Base-by-base conservation (phyloP, 208 protist genomes). In the Trypanosoma scelopori region DNA sequence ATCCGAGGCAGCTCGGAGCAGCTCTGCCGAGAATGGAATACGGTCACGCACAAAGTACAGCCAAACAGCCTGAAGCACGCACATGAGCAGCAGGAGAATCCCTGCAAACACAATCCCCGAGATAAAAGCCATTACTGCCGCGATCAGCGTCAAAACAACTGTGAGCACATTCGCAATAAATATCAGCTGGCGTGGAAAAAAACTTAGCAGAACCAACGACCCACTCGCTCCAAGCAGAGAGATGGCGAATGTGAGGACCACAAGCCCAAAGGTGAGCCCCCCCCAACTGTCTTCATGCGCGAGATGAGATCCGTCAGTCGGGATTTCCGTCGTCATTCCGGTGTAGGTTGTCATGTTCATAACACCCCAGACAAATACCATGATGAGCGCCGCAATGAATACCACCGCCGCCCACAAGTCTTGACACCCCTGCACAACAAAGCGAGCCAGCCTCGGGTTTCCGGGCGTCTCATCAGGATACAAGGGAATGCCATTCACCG, bases 21-120 rank as follows among this genome's bases (percentile, higher is more conserved):
- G 78, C 52, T 72, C 80, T 1, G 85, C 87, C 4, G 87, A 72
- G 47, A 95, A 93, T 11, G 85, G 76, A 56, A 97, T 95, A 51
- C 87, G 87, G 20, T 64, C 16, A 25, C 89, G 84, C 27, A 81
- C 84, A 52, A 87, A 39, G 46, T 70, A 83, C 22, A 82, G 22
- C 65, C 74, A 78, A 18, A 83, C 50, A 16, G 55, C 45, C 22
- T 79, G 67, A 5, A 83, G 4, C 30, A 50, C 56, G 16, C 48
- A 47, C 35, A 75, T 50, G 20, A 70, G 7, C 15, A 74, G 25
- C 0, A 79, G 23, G 27, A 72, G 1, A 48, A 83, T 18, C 13
- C 62, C 73, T n/a, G 37, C 39, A 45, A 52, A 9, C 20, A 69
- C 22, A 30, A 56, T 37, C 22, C 50, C 60, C 1, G 45, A 52